Evolutionary conservation across 768 basidiomycete species (phyloP).

Genomic region (Termitomyces sp.): DNA sequence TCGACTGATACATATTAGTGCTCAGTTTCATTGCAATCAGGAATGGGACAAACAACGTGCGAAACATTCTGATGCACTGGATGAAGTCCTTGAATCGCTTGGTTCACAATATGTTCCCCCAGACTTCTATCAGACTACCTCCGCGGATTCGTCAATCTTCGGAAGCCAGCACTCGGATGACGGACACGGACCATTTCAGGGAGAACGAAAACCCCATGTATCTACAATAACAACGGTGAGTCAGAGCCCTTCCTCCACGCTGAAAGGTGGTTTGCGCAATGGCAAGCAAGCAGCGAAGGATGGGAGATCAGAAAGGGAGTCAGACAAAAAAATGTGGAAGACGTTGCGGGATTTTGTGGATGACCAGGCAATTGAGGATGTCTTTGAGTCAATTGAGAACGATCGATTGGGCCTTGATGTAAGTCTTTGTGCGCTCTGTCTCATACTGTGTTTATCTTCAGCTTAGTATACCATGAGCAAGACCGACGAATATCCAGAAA

Average conservation of each 20-base stretch:
- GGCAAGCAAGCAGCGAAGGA: slow-evolving; percentile 12
- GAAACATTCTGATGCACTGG: slow-evolving; percentile 57
- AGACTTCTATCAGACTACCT: slow-evolving; percentile 58
- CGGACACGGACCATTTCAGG: slow-evolving; percentile 19
- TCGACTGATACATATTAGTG: not conserved
- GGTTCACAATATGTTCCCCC: slow-evolving; percentile 71
- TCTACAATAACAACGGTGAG: slow-evolving; percentile 14
- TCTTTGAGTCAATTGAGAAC: slow-evolving; percentile 65
- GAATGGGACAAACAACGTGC: slow-evolving; percentile 66
- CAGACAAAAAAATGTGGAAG: slow-evolving; percentile 66
- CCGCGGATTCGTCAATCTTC: slow-evolving; percentile 70
- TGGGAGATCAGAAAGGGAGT: slow-evolving; percentile 19
- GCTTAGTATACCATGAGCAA: slow-evolving; percentile 52
- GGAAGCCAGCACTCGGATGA: slow-evolving; percentile 64
- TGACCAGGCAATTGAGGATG: slow-evolving; percentile 74
- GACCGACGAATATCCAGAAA: slow-evolving; percentile 66
- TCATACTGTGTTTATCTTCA: not conserved
- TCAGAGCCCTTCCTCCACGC: slow-evolving; percentile 30
- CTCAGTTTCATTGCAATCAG: slow-evolving; percentile 26
- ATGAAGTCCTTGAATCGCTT: slow-evolving; percentile 65
- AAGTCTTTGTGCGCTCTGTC: slow-evolving; percentile 15
- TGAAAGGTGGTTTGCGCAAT: slow-evolving; percentile 20
- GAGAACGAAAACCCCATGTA: slow-evolving; percentile 9
- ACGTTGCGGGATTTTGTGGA: slow-evolving; percentile 83
- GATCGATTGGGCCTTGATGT: slow-evolving; percentile 68